Conservation (phyloP, 768 basidiomycete species). For the Lactarius hengduanensis region DNA sequence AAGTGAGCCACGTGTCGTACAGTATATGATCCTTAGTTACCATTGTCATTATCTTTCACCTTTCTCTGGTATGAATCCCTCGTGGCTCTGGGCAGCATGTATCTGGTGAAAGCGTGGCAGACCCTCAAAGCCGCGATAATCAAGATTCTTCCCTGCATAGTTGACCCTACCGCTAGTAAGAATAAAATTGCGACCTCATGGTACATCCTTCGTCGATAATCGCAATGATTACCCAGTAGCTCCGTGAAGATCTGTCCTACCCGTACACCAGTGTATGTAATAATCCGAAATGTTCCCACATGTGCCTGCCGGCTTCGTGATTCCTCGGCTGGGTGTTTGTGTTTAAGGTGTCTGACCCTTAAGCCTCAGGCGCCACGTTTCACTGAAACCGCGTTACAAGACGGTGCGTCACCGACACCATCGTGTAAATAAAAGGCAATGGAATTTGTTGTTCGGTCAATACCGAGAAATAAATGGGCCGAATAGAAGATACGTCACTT, state of each 20-base stretch:
- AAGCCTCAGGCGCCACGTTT: not conserved
- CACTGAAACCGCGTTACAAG: not conserved
- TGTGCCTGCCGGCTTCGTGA: too few relatives aligned
- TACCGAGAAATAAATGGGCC: not conserved
- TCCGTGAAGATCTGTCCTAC: too few relatives aligned
- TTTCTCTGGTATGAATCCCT: not conserved
- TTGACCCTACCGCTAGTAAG: not conserved
- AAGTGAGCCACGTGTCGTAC: constrained; percentile 42
- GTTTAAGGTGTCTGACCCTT: not conserved
- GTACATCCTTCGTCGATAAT: too few relatives aligned
- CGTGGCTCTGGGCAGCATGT: not conserved
- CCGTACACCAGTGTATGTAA: too few relatives aligned
- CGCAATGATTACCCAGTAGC: too few relatives aligned
- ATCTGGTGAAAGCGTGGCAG: not conserved
- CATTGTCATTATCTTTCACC: not conserved
- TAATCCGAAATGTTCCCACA: too few relatives aligned
- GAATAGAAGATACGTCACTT: not conserved
- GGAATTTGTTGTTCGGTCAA: not conserved
- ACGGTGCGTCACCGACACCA: not conserved
- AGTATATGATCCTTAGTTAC: not conserved
- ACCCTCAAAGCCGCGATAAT: not conserved
- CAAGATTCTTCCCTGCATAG: not conserved
- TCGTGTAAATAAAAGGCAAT: not conserved
- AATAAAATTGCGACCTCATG: too few relatives aligned
- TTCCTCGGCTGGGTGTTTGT: too few relatives aligned